A percentile compares a stretch with the other conserved stretches of the same genome.
These are phyloP conservation scores for Rhododendron griersonianum DNA, from an alignment of 148 eudicot species.

Conservation along the genomic window DNA sequence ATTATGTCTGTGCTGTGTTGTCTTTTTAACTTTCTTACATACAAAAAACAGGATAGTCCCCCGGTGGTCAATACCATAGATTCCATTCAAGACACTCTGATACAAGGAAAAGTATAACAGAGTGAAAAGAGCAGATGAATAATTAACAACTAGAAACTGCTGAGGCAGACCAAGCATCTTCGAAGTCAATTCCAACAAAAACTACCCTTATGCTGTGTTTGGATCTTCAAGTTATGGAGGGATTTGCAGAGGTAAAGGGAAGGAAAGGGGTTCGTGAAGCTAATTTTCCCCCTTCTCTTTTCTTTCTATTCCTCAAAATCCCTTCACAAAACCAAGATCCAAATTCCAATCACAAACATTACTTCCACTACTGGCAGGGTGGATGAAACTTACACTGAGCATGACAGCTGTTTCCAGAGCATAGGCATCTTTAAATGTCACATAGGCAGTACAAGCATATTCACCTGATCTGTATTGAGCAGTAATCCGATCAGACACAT, in stretches of 20 bases:
- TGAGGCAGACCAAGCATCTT: background rate
- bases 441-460: constrained; percentile 57
- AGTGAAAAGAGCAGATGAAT: background rate
- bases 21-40: background rate
- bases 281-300: background rate
- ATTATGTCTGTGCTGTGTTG: background rate
- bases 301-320: background rate
- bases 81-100: background rate
- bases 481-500: constrained; percentile 2
- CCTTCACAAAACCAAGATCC: background rate
- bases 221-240: background rate
- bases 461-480: constrained; percentile 45
- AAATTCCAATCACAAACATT: background rate
- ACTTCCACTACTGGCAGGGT: background rate
- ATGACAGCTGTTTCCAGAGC: constrained; percentile 71
- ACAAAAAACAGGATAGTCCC: background rate
- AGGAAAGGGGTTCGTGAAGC: background rate
- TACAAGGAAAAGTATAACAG: background rate
- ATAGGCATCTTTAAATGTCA: constrained; percentile 69
- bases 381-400: constrained; percentile 55
- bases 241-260: background rate
- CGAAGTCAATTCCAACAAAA: background rate
- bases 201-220: background rate
- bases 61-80: background rate
- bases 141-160: background rate